These are phyloP conservation scores for Aurantiochytrium sp. DNA, from an alignment of 108 stramenopile species.

Conservation along the genomic window DNA sequence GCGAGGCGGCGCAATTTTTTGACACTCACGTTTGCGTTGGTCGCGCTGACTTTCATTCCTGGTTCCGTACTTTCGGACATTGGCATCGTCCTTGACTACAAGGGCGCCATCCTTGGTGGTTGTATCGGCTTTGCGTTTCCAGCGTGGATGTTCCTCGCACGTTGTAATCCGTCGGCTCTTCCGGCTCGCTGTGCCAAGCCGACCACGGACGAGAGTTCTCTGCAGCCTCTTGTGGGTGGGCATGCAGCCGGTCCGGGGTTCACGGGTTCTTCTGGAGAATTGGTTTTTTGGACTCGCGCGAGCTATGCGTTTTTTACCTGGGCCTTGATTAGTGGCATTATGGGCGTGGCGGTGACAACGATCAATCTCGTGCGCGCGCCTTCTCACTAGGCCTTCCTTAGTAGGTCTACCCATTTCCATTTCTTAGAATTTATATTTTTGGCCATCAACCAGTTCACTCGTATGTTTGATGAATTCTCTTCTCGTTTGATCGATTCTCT, in stretches of 20 bases:
- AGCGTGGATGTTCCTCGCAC: conserved; percentile 1
- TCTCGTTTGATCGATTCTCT: too few species aligned
- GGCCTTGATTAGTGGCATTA: not conserved
- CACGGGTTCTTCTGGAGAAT: not conserved
- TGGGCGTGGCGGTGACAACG: not conserved
- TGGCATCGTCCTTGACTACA: conserved; percentile 11
- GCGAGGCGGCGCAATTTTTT: not conserved
- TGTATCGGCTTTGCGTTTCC: conserved; percentile 9
- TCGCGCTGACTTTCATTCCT: not conserved
- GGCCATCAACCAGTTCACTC: too few species aligned
- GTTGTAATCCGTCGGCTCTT: not conserved
- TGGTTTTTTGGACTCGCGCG: not conserved
- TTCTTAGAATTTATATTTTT: too few species aligned
- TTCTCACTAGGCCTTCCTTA: too few species aligned
- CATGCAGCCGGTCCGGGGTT: not conserved
- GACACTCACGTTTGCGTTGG: not conserved
- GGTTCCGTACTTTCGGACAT: not conserved
- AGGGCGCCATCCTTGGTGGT: not conserved
- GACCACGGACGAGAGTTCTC: not conserved
- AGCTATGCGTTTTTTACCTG: not conserved
- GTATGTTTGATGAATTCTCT: too few species aligned
- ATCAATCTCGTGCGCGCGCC: not conserved
- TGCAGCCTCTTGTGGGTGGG: not conserved
- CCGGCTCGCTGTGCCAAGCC: not conserved
- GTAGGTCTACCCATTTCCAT: too few species aligned